phyloP scores from a whole-genome alignment of 2,329 filamentous ascomycete species.

The Hypoxylon sp. region DNA sequence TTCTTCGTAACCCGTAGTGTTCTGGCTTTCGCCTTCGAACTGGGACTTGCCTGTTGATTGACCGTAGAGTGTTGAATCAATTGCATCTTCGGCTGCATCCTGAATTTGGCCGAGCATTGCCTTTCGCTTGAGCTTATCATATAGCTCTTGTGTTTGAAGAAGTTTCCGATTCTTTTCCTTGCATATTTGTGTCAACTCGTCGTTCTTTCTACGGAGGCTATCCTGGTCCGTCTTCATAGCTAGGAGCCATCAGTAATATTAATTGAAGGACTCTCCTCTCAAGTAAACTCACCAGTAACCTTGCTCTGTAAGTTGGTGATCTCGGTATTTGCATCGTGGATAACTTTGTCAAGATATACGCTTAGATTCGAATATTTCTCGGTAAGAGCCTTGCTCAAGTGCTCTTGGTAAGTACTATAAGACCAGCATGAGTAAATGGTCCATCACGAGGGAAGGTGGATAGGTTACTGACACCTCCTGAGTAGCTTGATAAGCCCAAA shows the following conservation, averaged over 20 bases:
- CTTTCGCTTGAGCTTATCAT: conserved; percentile 66
- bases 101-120: conserved; percentile 64
- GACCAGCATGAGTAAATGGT: too few species aligned
- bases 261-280: too few species aligned
- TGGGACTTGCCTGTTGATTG: conserved; percentile 33
- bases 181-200: conserved; percentile 72
- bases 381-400: conserved; percentile 73
- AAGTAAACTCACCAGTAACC: conserved; percentile 64
- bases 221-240: conserved; percentile 69
- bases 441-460: too few species aligned
- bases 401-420: conserved; percentile 77
- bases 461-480: conserved; percentile 82
- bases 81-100: conserved; percentile 61
- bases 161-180: conserved; percentile 76
- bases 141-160: conserved; percentile 71
- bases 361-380: conserved; percentile 75
- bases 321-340: conserved; percentile 78
- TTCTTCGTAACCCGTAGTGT: conserved; percentile 22
- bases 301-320: conserved; percentile 72
- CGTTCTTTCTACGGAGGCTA: conserved; percentile 72
- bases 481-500: conserved; percentile 86
- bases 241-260: conserved; percentile 39
- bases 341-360: conserved; percentile 73
- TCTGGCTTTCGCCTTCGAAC: conserved; percentile 20
- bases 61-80: conserved; percentile 52